phyloP scores from a whole-genome alignment of 768 basidiomycete genomes.

The Leccinellum albellum region DNA sequence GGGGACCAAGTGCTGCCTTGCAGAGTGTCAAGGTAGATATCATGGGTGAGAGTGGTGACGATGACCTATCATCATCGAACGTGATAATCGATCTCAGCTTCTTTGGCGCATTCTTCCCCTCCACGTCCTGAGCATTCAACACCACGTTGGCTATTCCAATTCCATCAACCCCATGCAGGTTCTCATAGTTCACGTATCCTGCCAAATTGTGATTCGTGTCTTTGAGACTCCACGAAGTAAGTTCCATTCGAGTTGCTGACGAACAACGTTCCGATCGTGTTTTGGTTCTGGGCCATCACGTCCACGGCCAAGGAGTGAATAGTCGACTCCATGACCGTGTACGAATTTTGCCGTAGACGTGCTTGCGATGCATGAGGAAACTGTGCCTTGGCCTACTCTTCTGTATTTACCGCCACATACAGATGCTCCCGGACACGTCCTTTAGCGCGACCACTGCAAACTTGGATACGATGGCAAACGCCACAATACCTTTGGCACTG shows the following conservation, averaged over 20 bases:
- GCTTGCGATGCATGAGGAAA: constrained; percentile 90
- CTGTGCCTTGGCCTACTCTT: constrained; percentile 82
- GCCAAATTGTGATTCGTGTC: constrained; percentile 87
- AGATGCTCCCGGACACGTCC: constrained; percentile 63
- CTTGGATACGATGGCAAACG: constrained; percentile 89
- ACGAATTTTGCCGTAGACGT: constrained; percentile 82
- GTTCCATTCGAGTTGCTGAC: constrained; percentile 96
- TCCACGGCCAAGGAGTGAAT: constrained; percentile 93
- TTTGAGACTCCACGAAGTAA: constrained; percentile 83
- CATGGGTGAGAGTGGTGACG: background rate
- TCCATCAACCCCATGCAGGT: constrained; percentile 80
- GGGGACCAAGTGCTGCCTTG: constrained; percentile 69
- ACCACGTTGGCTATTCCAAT: constrained; percentile 90
- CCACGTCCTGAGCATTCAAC: constrained; percentile 78
- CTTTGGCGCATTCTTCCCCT: constrained; percentile 62
- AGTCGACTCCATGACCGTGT: constrained; percentile 93
- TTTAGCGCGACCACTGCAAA: constrained; percentile 89
- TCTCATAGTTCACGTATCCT: constrained; percentile 94
- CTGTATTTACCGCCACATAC: constrained; percentile 84
- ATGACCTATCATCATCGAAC: constrained; percentile 72
- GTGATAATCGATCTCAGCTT: constrained; percentile 77
- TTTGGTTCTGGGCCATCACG: constrained; percentile 69
- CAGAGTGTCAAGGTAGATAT: background rate
- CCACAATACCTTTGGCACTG: constrained; percentile 84
- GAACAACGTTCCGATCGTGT: constrained; percentile 83